A percentile compares a stretch with the other conserved stretches of the same genome.
These are phyloP conservation scores for Salix udensis DNA, from an alignment of 345 rosid species.

Conservation along the genomic window DNA sequence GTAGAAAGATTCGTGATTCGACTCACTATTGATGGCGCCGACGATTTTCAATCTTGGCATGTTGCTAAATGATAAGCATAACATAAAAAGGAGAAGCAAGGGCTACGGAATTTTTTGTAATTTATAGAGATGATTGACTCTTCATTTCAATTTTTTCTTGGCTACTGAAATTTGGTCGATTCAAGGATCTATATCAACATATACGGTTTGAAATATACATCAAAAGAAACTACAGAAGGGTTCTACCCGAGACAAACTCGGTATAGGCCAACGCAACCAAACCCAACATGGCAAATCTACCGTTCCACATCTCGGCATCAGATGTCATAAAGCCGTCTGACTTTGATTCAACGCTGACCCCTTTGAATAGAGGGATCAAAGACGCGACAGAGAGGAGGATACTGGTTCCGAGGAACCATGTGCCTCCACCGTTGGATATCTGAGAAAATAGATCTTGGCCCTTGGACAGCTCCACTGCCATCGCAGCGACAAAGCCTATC, in stretches of 20 bases:
- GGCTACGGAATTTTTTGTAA: no score
- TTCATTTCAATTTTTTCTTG: no score
- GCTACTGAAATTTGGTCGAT: no score
- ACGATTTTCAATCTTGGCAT: no score
- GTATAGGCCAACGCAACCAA: slow-evolving; percentile 71
- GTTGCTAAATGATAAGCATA: no score
- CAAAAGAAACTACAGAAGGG: slow-evolving; percentile 29
- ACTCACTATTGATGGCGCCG: no score
- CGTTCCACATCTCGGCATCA: slow-evolving; percentile 81
- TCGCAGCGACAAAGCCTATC: slow-evolving; percentile 74
- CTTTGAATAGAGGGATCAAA: slow-evolving; percentile 52
- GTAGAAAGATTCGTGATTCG: no score
- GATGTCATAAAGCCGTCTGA: slow-evolving; percentile 67
- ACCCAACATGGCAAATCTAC: slow-evolving; percentile 80
- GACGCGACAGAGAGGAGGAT: slow-evolving; percentile 60
- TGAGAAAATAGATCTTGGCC: slow-evolving; percentile 67
- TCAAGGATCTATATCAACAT: not conserved
- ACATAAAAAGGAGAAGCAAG: no score
- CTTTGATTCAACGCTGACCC: slow-evolving; percentile 51
- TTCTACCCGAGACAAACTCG: slow-evolving; percentile 63
- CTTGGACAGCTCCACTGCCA: slow-evolving; percentile 57
- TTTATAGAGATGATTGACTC: no score
- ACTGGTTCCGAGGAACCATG: slow-evolving; percentile 57
- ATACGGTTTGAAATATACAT: not conserved
- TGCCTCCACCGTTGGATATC: slow-evolving; percentile 51